Conservation (phyloP, 139 green algal species). For the Closterium sp. region DNA sequence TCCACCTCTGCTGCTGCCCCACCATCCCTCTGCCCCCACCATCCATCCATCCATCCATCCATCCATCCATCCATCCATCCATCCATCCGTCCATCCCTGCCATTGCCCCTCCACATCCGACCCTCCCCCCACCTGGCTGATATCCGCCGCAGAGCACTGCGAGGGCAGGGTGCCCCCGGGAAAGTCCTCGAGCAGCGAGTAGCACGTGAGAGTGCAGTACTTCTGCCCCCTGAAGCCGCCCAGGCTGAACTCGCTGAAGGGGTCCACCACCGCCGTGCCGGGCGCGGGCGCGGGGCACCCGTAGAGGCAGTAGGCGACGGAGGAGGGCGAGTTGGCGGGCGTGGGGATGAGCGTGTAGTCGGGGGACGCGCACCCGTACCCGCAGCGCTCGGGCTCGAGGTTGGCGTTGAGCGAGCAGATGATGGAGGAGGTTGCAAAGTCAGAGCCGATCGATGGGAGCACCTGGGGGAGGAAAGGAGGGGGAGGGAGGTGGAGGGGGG, state of each 20-base stretch:
- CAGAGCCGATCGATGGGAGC: conserved; percentile 55
- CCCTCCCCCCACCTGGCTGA: neutral
- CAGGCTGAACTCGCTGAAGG: conserved; percentile 71
- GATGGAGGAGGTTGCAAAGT: conserved; percentile 55
- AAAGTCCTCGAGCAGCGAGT: conserved; percentile 63
- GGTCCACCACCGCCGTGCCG: conserved; percentile 48
- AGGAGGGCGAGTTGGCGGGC: neutral
- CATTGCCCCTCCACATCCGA: neutral
- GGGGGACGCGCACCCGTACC: conserved; percentile 64
- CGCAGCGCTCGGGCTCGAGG: conserved; percentile 53
- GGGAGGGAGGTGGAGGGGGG: neutral
- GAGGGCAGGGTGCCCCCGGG: conserved; percentile 44
- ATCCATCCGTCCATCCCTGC: neutral
- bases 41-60: neutral
- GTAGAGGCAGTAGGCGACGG: conserved; percentile 56
- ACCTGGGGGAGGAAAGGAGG: conserved; percentile 3
- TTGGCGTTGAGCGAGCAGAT: conserved; percentile 60
- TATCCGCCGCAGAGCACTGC: conserved; percentile 52
- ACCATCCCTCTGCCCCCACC: neutral
- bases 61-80: neutral
- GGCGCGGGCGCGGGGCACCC: conserved; percentile 60
- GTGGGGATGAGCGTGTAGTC: conserved; percentile 29
- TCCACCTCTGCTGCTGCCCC: neutral
- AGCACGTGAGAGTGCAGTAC: conserved; percentile 59
- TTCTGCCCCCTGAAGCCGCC: conserved; percentile 69